Evolutionary conservation across 1,284 basidiomycete species (phyloP).

Genomic region (Ustilago shanxiensis): DNA sequence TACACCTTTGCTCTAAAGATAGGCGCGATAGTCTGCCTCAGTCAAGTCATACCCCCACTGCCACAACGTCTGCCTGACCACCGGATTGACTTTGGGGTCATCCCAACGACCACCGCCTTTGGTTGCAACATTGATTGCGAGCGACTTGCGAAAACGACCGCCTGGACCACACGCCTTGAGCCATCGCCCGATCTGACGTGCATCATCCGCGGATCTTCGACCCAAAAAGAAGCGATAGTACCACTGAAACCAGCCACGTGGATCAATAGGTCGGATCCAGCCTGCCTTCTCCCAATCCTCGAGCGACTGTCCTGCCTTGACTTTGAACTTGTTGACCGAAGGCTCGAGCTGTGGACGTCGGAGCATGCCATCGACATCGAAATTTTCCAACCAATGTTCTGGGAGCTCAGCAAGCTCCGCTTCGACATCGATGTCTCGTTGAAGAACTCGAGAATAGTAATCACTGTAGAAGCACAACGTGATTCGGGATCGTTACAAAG

Average conservation of each 20-base stretch:
- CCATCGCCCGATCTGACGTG: conserved; percentile 72
- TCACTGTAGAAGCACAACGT: conserved; percentile 15
- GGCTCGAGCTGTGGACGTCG: conserved; percentile 63
- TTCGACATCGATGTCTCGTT: conserved; percentile 42
- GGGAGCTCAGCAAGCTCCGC: conserved; percentile 58
- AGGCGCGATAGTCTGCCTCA: conserved; percentile 59
- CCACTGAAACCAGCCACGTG: conserved; percentile 72
- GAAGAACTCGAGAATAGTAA: conserved; percentile 50
- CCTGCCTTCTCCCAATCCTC: conserved; percentile 73
- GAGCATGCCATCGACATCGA: conserved; percentile 51
- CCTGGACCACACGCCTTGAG: conserved; percentile 72
- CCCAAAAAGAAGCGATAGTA: conserved; percentile 73
- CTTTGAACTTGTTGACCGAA: conserved; percentile 70
- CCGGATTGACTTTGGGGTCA: conserved; percentile 54
- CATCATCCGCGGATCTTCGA: conserved; percentile 71
- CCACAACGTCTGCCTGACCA: conserved; percentile 63
- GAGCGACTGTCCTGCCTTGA: conserved; percentile 72
- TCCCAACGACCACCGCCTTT: conserved; percentile 67
- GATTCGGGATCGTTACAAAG: not conserved
- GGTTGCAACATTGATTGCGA: conserved; percentile 71
- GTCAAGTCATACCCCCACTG: conserved; percentile 69
- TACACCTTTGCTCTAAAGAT: conserved; percentile 24
- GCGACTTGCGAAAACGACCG: conserved; percentile 71
- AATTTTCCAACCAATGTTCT: conserved; percentile 44
- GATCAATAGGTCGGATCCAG: conserved; percentile 72